These are phyloP conservation scores for Pseudodiploospora longispora DNA, from an alignment of 2,329 filamentous ascomycete species.

Conservation along the genomic window DNA sequence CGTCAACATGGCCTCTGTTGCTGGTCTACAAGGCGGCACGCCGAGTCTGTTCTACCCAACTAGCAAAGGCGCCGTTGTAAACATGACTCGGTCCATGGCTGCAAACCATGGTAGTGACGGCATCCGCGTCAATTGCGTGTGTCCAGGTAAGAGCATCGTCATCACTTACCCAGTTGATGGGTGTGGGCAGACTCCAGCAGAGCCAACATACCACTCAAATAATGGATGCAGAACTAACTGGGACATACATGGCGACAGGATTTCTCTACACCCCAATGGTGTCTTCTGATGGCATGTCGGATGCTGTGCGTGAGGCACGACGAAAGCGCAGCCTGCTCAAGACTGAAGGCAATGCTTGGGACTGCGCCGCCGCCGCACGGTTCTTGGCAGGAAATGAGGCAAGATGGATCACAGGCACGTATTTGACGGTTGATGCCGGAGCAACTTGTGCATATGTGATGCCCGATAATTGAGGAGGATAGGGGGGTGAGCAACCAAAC, in stretches of 20 bases:
- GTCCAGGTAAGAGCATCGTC: slow-evolving; percentile 25
- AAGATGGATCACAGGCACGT: slow-evolving; percentile 35
- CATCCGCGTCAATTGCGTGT: slow-evolving; percentile 43
- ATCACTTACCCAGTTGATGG: neutral
- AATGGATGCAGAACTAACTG: slow-evolving; percentile 1
- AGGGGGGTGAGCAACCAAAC: no score
- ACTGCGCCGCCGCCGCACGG: slow-evolving; percentile 29
- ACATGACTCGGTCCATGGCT: slow-evolving; percentile 46
- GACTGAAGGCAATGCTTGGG: slow-evolving; percentile 37
- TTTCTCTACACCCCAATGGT: slow-evolving; percentile 44
- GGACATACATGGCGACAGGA: slow-evolving; percentile 8
- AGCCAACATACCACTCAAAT: neutral
- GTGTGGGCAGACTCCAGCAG: neutral
- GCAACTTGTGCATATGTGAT: slow-evolving; percentile 19
- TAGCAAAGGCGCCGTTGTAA: slow-evolving; percentile 39
- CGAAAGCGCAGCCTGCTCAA: slow-evolving; percentile 29
- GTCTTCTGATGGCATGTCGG: slow-evolving; percentile 29
- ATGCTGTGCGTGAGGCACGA: slow-evolving; percentile 28
- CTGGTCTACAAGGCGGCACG: slow-evolving; percentile 41
- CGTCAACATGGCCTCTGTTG: slow-evolving; percentile 56
- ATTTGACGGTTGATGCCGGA: slow-evolving; percentile 35
- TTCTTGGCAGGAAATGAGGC: slow-evolving; percentile 33
- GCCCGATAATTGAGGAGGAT: neutral
- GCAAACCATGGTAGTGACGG: slow-evolving; percentile 37
- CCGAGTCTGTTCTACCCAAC: slow-evolving; percentile 39